These are phyloP conservation scores for Saccharomyces mikatae DNA, from an alignment of 805 yeast species.

Conservation along the genomic window DNA sequence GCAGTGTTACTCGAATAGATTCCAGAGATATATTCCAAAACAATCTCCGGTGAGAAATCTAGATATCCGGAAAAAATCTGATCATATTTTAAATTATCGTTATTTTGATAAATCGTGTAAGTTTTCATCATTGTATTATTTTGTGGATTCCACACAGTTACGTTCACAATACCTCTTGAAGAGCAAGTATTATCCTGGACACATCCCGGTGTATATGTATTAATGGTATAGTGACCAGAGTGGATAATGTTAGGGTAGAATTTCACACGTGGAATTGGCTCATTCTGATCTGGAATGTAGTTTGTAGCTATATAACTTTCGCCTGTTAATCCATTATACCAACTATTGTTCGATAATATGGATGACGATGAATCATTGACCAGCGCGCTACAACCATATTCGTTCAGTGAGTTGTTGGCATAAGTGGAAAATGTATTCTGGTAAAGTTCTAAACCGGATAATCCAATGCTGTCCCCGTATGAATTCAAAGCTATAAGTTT, in stretches of 20 bases:
- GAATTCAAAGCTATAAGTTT: conserved; percentile 57
- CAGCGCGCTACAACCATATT: conserved; percentile 42
- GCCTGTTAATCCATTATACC: conserved; percentile 26
- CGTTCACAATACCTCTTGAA: conserved; percentile 70
- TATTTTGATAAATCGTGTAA: conserved; percentile 63
- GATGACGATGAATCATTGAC: conserved; percentile 22
- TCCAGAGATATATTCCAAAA: conserved; percentile 33
- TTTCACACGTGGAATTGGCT: conserved; percentile 32
- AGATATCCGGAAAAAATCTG: conserved; percentile 63
- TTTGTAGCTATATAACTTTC: conserved; percentile 25
- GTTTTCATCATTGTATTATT: conserved; percentile 34
- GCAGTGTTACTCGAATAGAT: conserved; percentile 21
- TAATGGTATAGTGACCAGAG: conserved; percentile 67
- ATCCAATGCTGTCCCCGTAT: conserved; percentile 61
- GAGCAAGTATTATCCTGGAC: conserved; percentile 55
- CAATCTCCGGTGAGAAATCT: conserved; percentile 40
- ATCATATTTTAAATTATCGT: conserved; percentile 74
- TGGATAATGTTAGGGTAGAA: conserved; percentile 62
- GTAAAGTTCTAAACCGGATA: conserved; percentile 66
- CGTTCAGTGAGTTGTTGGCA: conserved; percentile 69
- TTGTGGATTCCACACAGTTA: conserved; percentile 42
- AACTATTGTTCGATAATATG: conserved; percentile 20
- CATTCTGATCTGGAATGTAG: conserved; percentile 28
- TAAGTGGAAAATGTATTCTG: conserved; percentile 49
- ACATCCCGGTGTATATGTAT: conserved; percentile 86